phyloP scores from a whole-genome alignment of 2,329 filamentous ascomycete genomes.

The Berkeleyomyces basicola region DNA sequence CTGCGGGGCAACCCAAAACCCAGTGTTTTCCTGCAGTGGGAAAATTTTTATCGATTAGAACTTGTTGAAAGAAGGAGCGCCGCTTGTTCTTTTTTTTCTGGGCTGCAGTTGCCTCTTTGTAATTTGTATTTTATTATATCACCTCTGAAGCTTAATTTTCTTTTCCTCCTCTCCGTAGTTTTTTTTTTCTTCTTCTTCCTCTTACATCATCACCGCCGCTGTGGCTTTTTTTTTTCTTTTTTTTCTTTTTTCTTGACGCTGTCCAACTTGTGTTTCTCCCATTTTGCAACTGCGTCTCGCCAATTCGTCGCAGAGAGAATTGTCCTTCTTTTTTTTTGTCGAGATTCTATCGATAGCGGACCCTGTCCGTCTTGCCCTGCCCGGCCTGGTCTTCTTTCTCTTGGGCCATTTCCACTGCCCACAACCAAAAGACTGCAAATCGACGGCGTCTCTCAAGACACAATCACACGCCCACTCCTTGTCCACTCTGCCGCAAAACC shows the following conservation, averaged over 20 bases:
- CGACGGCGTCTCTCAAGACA: not conserved
- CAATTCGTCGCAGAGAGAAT: not conserved
- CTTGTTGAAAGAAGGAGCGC: not conserved
- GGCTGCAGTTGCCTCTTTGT: not conserved
- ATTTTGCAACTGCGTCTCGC: not conserved
- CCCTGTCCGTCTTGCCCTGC: not conserved
- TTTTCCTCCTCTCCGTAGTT: not conserved
- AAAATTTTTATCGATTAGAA: constrained; percentile 5
- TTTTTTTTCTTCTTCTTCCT: not conserved
- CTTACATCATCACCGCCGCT: not conserved
- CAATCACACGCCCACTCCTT: not conserved
- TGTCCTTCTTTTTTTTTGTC: not conserved
- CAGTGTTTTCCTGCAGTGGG: not conserved
- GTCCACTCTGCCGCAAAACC: not conserved
- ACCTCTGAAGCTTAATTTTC: not conserved
- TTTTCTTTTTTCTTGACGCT: not conserved
- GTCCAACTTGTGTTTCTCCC: too few relatives aligned
- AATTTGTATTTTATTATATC: not conserved
- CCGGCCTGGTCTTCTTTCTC: not conserved
- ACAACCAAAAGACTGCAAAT: not conserved
- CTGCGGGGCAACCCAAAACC: not conserved
- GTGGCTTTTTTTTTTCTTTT: not conserved
- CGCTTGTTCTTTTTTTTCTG: not conserved
- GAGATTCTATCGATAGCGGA: not conserved
- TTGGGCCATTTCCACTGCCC: not conserved